Base-by-base conservation (phyloP, 495 filamentous ascomycete genomes). In the Tuber aestivum region DNA sequence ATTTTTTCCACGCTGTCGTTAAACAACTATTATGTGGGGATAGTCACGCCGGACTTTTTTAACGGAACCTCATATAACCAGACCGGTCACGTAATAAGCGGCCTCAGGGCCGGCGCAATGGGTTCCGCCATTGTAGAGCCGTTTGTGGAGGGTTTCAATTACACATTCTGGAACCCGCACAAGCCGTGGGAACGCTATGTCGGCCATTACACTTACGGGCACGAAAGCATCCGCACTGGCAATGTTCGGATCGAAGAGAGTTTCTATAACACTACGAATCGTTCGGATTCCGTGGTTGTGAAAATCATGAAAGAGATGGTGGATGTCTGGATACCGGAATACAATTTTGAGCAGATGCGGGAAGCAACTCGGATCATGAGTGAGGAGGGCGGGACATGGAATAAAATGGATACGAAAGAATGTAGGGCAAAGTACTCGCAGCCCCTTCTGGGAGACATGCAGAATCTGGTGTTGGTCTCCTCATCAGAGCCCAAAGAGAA, bases 1-100 rank as follows among this genome's bases (percentile, higher is more conserved):
- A 70, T 84, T 41, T 83, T 84, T 70, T 73, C 77, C 10, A 82
- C 83, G 1, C 61, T 77, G 32, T 74, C 77, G 7, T 71, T 48
- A 18, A 71, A 75, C 38, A 7, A 37, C 44, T 75, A 75, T 20
- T n/a, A 72, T 4, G 14, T 32, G 14, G 61, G 14, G 20, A n/a
- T 40, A 37, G 61, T 72, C 6, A n/a, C 69, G 16, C 56, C 56
- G 27, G 56, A 65, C 12, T 65, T 65, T 65, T 65, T 65, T 65
- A 65, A 65, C 14, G 56, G 56, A 65, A 5, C 56, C 56, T 35
- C 56, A 18, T 20, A 35, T 65, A 65, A 65, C 56, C 56, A 65
- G 56, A 65, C 56, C 20, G 56, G 56, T 35, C 56, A 65, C 16
- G 56, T 65, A 8, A 65, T 65, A 65, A 65, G 56, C 35, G 27